Percentiles rank a stretch among this genome's conserved stretches.
phyloP scores from a whole-genome alignment of 2,329 filamentous ascomycete species.

The Pseudogymnoascus sp. region DNA sequence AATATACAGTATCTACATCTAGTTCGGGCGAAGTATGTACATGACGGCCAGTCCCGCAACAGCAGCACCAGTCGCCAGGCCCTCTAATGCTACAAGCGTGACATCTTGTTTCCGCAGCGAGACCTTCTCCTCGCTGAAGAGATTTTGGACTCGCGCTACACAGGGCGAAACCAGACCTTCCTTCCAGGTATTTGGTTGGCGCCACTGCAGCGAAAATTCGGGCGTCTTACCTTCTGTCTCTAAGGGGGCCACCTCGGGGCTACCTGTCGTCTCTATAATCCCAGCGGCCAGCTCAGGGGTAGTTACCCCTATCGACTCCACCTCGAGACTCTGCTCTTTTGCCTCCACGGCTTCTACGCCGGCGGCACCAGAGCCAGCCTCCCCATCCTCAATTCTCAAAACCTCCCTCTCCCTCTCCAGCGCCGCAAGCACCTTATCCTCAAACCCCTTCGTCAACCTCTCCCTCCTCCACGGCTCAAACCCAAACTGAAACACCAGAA shows the following conservation, averaged over 20 bases:
- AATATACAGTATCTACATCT: slow-evolving; percentile 10
- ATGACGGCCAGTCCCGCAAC: slow-evolving; percentile 38
- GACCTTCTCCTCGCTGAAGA: slow-evolving; percentile 58
- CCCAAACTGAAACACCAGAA: slow-evolving; percentile 77
- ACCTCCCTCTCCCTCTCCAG: slow-evolving; percentile 47
- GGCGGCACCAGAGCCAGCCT: slow-evolving; percentile 15
- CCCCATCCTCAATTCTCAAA: slow-evolving; percentile 14
- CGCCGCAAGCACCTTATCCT: slow-evolving; percentile 63
- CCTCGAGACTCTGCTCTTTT: background rate
- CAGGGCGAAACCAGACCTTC: slow-evolving; percentile 31
- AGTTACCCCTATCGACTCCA: background rate
- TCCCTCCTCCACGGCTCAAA: slow-evolving; percentile 86
- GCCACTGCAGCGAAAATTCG: slow-evolving; percentile 16
- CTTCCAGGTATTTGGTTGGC: slow-evolving; percentile 13
- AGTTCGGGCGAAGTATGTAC: slow-evolving; percentile 20
- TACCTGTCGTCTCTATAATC: slow-evolving; percentile 14
- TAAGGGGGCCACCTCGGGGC: background rate
- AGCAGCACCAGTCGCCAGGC: slow-evolving; percentile 56
- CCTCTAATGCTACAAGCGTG: slow-evolving; percentile 60
- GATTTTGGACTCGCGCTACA: slow-evolving; percentile 43
- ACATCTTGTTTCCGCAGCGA: slow-evolving; percentile 59
- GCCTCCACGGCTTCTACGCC: background rate
- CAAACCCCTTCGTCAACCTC: slow-evolving; percentile 73
- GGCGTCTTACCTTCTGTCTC: slow-evolving; percentile 18
- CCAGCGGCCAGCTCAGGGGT: slow-evolving; percentile 16